Evolutionary conservation across 208 protist species (phyloP).

Genomic region (Kentomonas sorsogonicus): DNA sequence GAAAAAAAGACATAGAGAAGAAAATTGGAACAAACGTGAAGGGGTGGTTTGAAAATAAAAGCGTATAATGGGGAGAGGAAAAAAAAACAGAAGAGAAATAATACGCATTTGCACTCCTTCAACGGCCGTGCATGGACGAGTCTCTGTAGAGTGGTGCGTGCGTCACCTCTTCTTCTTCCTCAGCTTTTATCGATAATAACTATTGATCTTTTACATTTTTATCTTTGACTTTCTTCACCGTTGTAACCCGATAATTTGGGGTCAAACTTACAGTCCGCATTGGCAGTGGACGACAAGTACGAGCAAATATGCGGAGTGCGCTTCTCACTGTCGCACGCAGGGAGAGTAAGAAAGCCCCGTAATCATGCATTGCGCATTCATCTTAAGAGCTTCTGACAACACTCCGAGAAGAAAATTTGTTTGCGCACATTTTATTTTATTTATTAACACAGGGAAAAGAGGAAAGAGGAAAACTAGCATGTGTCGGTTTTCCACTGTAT

Average conservation of each 20-base stretch:
- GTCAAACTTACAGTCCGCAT: too few species aligned
- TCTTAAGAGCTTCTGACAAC: too few species aligned
- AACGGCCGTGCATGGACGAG: not conserved
- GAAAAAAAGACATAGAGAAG: slow-evolving; percentile 11
- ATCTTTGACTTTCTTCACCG: too few species aligned
- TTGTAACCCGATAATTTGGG: too few species aligned
- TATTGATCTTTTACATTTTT: too few species aligned
- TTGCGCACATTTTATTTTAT: slow-evolving; percentile 7
- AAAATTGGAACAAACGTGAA: not conserved
- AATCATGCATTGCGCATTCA: too few species aligned
- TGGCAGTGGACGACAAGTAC: too few species aligned
- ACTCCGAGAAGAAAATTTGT: too few species aligned
- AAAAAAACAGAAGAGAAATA: slow-evolving; percentile 6
- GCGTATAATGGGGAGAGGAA: not conserved
- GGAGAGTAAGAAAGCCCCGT: too few species aligned
- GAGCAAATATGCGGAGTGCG: too few species aligned
- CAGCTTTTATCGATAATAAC: too few species aligned
- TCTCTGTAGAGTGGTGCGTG: not conserved
- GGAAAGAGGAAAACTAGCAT: slow-evolving; percentile 4
- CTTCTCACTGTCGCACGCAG: too few species aligned
- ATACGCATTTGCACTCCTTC: not conserved
- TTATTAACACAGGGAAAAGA: slow-evolving; percentile 1
- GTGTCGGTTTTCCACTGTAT: slow-evolving; percentile 5
- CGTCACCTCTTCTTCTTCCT: not conserved
- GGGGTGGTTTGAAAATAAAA: slow-evolving; percentile 1